Evolutionary conservation across 2,329 filamentous ascomycete species (phyloP).

Genomic region (Nannizziopsis arthrosporioides): DNA sequence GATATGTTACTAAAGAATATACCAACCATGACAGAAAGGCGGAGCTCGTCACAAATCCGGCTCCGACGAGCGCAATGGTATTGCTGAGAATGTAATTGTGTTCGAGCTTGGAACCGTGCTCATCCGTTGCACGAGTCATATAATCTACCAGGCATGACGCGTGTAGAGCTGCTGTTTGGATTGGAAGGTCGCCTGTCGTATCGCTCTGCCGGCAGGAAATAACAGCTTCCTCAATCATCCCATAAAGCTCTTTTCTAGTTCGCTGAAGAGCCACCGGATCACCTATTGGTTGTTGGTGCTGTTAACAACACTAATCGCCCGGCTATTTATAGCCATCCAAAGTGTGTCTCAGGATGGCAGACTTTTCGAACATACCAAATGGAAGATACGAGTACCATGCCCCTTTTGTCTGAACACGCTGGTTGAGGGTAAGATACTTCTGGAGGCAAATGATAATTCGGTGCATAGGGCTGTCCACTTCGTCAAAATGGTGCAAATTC

Average conservation of each 20-base stretch:
- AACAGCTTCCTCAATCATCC: no score
- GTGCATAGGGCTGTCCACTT: slow-evolving; percentile 38
- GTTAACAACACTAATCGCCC: no score
- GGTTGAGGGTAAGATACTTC: slow-evolving; percentile 44
- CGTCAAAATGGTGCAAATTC: slow-evolving; percentile 37
- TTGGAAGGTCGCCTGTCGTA: slow-evolving; percentile 22
- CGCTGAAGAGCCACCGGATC: no score
- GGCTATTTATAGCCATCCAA: no score
- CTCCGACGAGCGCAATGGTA: slow-evolving; percentile 39
- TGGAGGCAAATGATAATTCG: slow-evolving; percentile 43
- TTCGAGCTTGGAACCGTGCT: slow-evolving; percentile 45
- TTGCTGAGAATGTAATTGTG: slow-evolving; percentile 23
- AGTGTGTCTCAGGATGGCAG: no score
- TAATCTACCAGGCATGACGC: slow-evolving; percentile 38
- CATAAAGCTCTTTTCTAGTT: no score
- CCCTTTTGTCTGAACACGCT: slow-evolving; percentile 45
- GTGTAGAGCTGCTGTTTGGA: slow-evolving; percentile 39
- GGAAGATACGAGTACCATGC: slow-evolving; percentile 47
- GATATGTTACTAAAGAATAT: slow-evolving; percentile 44
- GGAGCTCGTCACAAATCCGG: slow-evolving; percentile 51
- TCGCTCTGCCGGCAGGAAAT: slow-evolving; percentile 6
- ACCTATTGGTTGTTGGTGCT: no score
- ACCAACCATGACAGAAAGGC: slow-evolving; percentile 49
- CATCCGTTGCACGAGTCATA: slow-evolving; percentile 42
- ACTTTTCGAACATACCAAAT: slow-evolving; percentile 36